A percentile compares a stretch with the other conserved stretches of the same genome.
These are phyloP conservation scores for Amorphotheca resinae DNA, from an alignment of 495 filamentous ascomycete genomes.

Conservation along the genomic window DNA sequence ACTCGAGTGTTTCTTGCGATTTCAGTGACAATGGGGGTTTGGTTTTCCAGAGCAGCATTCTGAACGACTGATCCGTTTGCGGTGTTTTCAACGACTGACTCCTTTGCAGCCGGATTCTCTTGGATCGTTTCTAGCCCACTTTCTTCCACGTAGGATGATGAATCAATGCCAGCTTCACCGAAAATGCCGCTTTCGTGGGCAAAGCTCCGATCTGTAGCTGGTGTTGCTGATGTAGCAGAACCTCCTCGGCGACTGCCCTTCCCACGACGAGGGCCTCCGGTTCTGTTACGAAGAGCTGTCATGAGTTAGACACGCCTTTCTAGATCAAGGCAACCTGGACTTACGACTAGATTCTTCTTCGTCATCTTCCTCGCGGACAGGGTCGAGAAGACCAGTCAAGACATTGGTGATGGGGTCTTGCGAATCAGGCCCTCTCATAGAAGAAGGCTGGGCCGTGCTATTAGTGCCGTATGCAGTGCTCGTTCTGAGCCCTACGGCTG, in stretches of 20 bases:
- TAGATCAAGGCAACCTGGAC: too few species aligned
- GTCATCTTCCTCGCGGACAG: constrained; percentile 1
- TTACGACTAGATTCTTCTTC: too few species aligned
- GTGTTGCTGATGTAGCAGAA: not conserved
- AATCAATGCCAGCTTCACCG: constrained; percentile 1
- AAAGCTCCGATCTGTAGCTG: constrained; percentile 1
- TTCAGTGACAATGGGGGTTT: not conserved
- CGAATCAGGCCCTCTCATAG: not conserved
- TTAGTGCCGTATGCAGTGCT: constrained; percentile 20
- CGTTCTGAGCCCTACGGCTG: constrained; percentile 3
- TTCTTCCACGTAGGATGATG: not conserved
- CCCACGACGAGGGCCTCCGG: not conserved
- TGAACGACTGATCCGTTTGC: not conserved
- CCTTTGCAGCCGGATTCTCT: not conserved
- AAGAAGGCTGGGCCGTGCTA: constrained; percentile 1
- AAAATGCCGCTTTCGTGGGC: constrained; percentile 4
- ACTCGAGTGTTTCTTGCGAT: not conserved
- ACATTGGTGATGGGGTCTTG: constrained; percentile 1
- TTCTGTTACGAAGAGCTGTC: not conserved
- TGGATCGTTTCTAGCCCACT: not conserved
- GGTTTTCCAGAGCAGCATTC: not conserved
- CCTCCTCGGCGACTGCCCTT: not conserved
- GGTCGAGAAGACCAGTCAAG: constrained; percentile 6
- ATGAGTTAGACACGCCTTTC: not conserved
- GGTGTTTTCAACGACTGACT: not conserved